phyloP scores from a whole-genome alignment of 2,329 filamentous ascomycete species.

The Zelopaecilomyces penicillatus region DNA sequence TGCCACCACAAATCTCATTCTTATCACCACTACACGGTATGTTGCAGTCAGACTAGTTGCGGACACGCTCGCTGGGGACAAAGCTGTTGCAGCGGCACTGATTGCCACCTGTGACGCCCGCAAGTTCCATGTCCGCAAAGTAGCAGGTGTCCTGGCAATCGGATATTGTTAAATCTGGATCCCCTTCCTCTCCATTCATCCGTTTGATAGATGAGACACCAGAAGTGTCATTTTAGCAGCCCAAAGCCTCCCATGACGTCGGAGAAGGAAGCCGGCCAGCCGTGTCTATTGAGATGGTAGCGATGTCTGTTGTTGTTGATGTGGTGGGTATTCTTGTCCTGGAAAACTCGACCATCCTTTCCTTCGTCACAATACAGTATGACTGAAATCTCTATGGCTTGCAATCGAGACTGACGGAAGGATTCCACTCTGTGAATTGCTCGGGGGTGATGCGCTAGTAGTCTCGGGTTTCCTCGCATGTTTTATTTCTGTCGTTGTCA shows the following conservation, averaged over 20 bases:
- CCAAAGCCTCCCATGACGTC: constrained; percentile 5
- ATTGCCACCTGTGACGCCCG: constrained; percentile 10
- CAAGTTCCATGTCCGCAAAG: too few relatives aligned
- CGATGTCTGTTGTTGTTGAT: background rate
- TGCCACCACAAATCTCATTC: constrained; percentile 11
- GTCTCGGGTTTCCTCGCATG: constrained; percentile 1
- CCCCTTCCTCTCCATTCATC: background rate
- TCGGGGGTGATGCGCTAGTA: constrained; percentile 3
- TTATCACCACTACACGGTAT: constrained; percentile 11
- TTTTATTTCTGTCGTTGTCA: background rate
- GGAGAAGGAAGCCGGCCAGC: constrained; percentile 1
- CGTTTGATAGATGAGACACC: constrained; percentile 2
- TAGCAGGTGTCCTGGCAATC: constrained; percentile 5
- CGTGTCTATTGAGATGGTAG: constrained; percentile 1
- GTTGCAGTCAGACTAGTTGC: constrained; percentile 9
- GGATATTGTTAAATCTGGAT: background rate
- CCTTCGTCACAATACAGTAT: constrained; percentile 8
- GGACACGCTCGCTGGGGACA: constrained; percentile 8
- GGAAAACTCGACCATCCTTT: constrained; percentile 2
- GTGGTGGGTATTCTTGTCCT: background rate
- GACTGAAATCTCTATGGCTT: constrained; percentile 6
- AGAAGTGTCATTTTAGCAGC: constrained; percentile 7
- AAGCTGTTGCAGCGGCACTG: constrained; percentile 13
- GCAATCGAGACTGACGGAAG: constrained; percentile 8
- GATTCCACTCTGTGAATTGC: constrained; percentile 8